These are phyloP conservation scores for Penicillium sp. DNA, from an alignment of 2,329 filamentous ascomycete species.

Conservation along the genomic window DNA sequence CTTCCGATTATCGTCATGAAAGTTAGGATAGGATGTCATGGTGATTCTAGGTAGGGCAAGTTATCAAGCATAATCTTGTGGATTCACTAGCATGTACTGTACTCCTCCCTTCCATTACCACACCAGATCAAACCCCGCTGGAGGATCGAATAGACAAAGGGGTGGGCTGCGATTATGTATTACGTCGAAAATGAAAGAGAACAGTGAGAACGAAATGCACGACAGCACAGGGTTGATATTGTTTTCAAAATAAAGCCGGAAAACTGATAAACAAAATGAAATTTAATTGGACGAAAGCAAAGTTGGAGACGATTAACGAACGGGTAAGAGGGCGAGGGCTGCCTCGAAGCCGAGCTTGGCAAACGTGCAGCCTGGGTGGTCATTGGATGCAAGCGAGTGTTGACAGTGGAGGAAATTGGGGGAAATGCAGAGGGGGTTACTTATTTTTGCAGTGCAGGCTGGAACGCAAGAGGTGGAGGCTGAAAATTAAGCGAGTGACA, in stretches of 20 bases:
- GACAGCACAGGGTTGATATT: background rate
- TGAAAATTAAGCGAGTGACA: background rate
- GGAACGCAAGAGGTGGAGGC: background rate
- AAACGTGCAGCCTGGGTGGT: background rate
- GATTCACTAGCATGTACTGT: no score
- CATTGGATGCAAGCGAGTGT: background rate
- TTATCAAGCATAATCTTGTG: no score
- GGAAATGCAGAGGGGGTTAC: background rate
- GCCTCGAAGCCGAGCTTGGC: no score
- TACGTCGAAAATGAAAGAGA: background rate
- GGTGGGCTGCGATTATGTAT: background rate
- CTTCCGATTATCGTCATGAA: background rate
- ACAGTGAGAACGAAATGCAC: no score
- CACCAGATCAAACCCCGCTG: background rate
- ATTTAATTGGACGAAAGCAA: background rate
- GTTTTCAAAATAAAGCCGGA: background rate
- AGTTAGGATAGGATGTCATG: no score
- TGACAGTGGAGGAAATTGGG: background rate
- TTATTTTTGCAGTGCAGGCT: conserved; percentile 1
- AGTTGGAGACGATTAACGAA: background rate
- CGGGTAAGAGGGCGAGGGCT: background rate
- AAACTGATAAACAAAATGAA: background rate
- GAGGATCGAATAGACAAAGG: background rate
- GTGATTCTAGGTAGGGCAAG: no score
- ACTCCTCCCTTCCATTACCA: background rate